phyloP scores from a whole-genome alignment of 2,329 filamentous ascomycete species.

The Amphichorda felina region DNA sequence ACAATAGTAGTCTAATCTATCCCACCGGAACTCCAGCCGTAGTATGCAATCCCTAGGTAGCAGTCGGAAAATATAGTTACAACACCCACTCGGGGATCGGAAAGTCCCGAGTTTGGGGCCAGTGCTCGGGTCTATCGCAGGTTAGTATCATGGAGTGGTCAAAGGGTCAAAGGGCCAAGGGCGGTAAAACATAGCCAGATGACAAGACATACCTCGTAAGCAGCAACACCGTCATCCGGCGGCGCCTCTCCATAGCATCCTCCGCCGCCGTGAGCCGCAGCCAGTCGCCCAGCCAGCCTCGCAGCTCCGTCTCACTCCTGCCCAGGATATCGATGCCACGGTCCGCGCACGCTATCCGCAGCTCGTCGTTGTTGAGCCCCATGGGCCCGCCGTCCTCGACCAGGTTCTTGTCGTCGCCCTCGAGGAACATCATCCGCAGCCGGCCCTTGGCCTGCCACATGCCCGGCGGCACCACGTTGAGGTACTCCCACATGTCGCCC shows the following conservation, averaged over 20 bases:
- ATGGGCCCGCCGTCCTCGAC: slow-evolving; percentile 43
- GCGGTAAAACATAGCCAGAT: neutral
- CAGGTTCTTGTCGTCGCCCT: slow-evolving; percentile 60
- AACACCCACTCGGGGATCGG: slow-evolving; percentile 28
- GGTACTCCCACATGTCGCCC: slow-evolving; percentile 32
- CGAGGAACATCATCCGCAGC: slow-evolving; percentile 49
- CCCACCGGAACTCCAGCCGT: neutral
- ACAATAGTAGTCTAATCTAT: neutral
- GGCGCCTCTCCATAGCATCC: slow-evolving; percentile 22
- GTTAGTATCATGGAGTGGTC: neutral
- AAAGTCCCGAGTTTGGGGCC: slow-evolving; percentile 27
- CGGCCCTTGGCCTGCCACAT: slow-evolving; percentile 43
- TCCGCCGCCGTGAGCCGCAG: slow-evolving; percentile 28
- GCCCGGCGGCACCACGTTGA: slow-evolving; percentile 25
- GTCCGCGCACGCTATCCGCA: slow-evolving; percentile 59
- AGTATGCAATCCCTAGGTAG: neutral
- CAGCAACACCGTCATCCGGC: slow-evolving; percentile 25
- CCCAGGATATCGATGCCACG: slow-evolving; percentile 49
- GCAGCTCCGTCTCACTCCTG: slow-evolving; percentile 45
- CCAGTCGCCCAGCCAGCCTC: slow-evolving; percentile 33
- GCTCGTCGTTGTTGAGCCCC: slow-evolving; percentile 49
- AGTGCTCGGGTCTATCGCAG: slow-evolving; percentile 21
- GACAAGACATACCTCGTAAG: slow-evolving; percentile 25
- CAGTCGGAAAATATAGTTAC: slow-evolving; percentile 10
- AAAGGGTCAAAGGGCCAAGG: neutral